Conservation (phyloP, 208 protist species). For the Naegleria fowleri region DNA sequence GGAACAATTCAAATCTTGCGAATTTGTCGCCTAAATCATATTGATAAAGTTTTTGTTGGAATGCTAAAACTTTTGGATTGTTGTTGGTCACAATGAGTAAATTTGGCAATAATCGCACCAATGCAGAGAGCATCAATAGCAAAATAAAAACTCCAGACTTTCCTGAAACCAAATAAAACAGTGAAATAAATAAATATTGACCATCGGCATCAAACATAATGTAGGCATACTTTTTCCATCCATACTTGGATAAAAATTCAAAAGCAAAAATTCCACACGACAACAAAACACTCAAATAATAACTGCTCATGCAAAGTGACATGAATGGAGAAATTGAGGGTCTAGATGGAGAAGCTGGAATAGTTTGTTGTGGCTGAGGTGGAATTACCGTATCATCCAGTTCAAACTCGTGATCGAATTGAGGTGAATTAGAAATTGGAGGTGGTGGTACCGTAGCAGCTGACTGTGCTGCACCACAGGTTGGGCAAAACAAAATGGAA, state of each 20-base stretch:
- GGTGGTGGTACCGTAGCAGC: not conserved
- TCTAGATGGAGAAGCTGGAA: too few species aligned
- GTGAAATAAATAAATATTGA: not conserved
- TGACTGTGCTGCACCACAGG: not conserved
- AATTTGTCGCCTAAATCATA: not conserved
- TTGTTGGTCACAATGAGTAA: not conserved
- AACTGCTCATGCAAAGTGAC: not conserved
- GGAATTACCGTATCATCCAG: not conserved
- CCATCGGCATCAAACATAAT: not conserved
- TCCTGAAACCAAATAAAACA: not conserved
- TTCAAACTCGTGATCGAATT: not conserved
- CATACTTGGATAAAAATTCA: not conserved
- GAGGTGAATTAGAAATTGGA: not conserved
- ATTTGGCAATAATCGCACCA: not conserved
- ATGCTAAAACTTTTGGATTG: not conserved
- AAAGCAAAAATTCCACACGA: not conserved
- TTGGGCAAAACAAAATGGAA: not conserved
- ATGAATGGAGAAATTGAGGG: not conserved
- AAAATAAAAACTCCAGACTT: not conserved
- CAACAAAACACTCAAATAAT: not conserved
- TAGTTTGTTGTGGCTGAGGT: not conserved
- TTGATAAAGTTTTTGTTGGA: not conserved
- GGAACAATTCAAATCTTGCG: not conserved
- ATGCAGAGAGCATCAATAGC: not conserved
- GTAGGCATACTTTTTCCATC: not conserved